Percentiles rank a stretch among this genome's conserved stretches.
Evolutionary conservation across 768 basidiomycete genomes (phyloP).

Genomic region (Gautieria morchelliformis): DNA sequence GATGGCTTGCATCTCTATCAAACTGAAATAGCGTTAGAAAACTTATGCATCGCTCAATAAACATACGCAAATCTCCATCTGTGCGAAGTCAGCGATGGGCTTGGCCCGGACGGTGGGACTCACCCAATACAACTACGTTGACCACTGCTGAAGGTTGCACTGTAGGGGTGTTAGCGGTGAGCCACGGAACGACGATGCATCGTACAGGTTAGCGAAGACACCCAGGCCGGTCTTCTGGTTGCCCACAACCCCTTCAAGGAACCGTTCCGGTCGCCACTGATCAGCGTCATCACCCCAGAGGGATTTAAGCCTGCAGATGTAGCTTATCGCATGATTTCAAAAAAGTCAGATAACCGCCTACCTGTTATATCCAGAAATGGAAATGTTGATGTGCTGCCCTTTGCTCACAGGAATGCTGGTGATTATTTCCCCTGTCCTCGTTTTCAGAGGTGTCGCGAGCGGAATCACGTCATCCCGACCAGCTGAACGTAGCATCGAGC

Average conservation of each 20-base stretch:
- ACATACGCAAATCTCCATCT: neutral
- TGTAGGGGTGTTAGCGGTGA: neutral
- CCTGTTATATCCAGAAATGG: slow-evolving; percentile 23
- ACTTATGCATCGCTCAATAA: slow-evolving; percentile 5
- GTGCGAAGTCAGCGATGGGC: too few species aligned
- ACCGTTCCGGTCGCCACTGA: slow-evolving; percentile 21
- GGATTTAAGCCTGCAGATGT: slow-evolving; percentile 23
- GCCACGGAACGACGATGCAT: neutral
- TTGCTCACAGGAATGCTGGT: slow-evolving; percentile 14
- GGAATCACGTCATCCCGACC: slow-evolving; percentile 24
- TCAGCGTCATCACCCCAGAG: too few species aligned
- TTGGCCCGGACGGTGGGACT: too few species aligned
- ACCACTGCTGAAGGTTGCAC: slow-evolving; percentile 1
- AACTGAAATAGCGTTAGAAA: too few species aligned
- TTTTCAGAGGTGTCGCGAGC: slow-evolving; percentile 20
- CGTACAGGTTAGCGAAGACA: too few species aligned
- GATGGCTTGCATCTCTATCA: too few species aligned
- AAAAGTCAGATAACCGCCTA: slow-evolving; percentile 8
- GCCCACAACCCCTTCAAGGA: slow-evolving; percentile 12
- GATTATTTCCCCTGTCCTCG: slow-evolving; percentile 16
- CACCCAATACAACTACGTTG: too few species aligned
- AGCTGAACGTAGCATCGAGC: slow-evolving; percentile 24
- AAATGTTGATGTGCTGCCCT: slow-evolving; percentile 12
- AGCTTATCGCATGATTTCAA: slow-evolving; percentile 2
- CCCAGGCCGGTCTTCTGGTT: slow-evolving; percentile 12